Evolutionary conservation across 148 eudicot species (phyloP).

Genomic region (Drosera capensis): DNA sequence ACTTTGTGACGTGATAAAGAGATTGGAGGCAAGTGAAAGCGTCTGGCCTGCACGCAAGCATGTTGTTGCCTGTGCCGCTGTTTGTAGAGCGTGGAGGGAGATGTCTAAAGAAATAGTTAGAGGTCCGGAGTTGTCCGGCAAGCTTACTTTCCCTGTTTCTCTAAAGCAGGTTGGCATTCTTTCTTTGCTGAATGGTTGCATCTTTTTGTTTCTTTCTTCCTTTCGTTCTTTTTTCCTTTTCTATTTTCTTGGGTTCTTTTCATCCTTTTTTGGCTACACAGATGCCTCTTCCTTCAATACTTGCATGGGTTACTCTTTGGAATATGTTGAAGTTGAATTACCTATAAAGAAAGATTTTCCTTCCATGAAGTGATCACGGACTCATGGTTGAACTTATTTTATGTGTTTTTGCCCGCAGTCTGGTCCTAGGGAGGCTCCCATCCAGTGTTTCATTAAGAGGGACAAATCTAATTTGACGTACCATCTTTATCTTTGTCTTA

Average conservation of each 20-base stretch:
- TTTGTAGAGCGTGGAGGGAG: slow-evolving; percentile 84
- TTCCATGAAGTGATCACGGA: too few species aligned
- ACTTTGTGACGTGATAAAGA: slow-evolving; percentile 65
- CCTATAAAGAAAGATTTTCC: too few species aligned
- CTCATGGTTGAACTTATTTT: neutral
- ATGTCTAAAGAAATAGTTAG: slow-evolving; percentile 78
- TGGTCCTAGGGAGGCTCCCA: slow-evolving; percentile 65
- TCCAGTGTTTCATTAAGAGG: slow-evolving; percentile 81
- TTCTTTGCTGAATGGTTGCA: neutral
- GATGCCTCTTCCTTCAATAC: too few species aligned
- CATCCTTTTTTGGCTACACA: too few species aligned
- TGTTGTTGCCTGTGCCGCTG: slow-evolving; percentile 86
- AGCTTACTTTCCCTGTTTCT: slow-evolving; percentile 79
- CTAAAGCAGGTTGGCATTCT: slow-evolving; percentile 56
- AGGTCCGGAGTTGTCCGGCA: slow-evolving; percentile 62
- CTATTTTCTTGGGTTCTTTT: neutral
- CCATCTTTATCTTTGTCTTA: slow-evolving; percentile 78
- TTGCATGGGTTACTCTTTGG: too few species aligned
- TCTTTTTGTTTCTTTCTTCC: too few species aligned
- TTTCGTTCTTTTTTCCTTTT: too few species aligned
- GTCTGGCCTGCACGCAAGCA: slow-evolving; percentile 77
- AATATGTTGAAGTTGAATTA: too few species aligned
- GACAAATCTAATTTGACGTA: slow-evolving; percentile 76
- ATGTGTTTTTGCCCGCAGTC: slow-evolving; percentile 34
- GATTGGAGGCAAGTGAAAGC: slow-evolving; percentile 77